Evolutionary conservation across 352 stramenopile species (phyloP), one percentile per base, ranked within the genome.

Genomic region (Phytophthora quininea): DNA sequence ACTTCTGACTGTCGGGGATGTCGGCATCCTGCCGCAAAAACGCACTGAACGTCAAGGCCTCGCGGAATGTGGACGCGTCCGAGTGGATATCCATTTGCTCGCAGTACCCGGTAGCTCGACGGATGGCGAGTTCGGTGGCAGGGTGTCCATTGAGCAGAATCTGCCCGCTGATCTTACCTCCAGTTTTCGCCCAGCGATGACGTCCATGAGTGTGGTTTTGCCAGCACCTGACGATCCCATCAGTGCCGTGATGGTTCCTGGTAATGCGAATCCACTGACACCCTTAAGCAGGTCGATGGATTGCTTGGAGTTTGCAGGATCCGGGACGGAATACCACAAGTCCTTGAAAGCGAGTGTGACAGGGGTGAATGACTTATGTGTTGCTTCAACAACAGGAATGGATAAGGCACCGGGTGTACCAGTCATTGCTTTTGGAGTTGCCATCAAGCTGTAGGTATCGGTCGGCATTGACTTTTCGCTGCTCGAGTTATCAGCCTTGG

Each of bases 201-300:
- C 92, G 76, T 98, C 91, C 67, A 97, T 90, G 4, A 98, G 73
- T 2, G 93, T 98, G 1, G 92, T 97, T 67, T 98, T 97, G 1
- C 92, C 90, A 32, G 86, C 81, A 50, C 85, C 83, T 1, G 71
- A 78, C 1, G 76, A 76, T 15, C 80, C 81, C 73, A 88, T 86
- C 29, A 90, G 54, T 1, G 80, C 80, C 2, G 72, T 80, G 11
- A 89, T 73, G 3, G 55, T 71, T 4, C 80, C 79, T 0, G 78
- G 81, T 15, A 57, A 14, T 7, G 69, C 73, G 37, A 71, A 69
- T 40, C 78, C 82, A n/a, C 57, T 71, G 30, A 91, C 59, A 9
- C 72, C 61, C 5, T 70, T 67, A 3, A 91, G 72, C 6, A 90
- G 29, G 12, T 79, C 62, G 33, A 76, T 73, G 38, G 47, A 50